These are phyloP conservation scores for Cornus suecica DNA, from an alignment of 148 eudicot genomes.

Conservation along the genomic window DNA sequence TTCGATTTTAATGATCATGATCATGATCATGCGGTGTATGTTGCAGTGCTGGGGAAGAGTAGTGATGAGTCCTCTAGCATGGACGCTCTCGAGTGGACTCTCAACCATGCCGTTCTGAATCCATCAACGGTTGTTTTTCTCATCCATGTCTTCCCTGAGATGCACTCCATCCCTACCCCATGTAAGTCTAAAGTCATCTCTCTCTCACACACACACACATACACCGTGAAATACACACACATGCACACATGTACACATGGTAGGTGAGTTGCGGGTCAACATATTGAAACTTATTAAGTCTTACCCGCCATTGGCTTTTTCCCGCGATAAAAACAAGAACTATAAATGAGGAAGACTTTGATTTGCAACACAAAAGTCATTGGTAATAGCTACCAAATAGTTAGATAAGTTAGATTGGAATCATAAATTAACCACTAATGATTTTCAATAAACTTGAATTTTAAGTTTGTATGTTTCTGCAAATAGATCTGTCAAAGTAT, in stretches of 20 bases:
- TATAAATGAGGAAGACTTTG: too few species aligned
- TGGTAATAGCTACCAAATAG: too few species aligned
- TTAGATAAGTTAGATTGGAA: too few species aligned
- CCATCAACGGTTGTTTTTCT: constrained; percentile 47
- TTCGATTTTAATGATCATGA: constrained; percentile 16
- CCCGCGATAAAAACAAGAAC: neutral
- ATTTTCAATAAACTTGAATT: too few species aligned
- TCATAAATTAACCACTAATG: too few species aligned
- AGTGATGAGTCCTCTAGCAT: constrained; percentile 29
- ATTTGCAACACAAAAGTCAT: too few species aligned
- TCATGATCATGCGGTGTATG: constrained; percentile 46
- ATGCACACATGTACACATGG: neutral
- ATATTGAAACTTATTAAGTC: neutral
- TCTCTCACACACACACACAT: neutral
- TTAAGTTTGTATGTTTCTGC: too few species aligned
- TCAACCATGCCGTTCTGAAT: constrained; percentile 28
- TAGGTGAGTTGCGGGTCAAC: neutral
- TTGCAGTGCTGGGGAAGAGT: constrained; percentile 43
- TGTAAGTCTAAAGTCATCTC: constrained; percentile 32
- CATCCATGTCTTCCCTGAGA: constrained; percentile 69
- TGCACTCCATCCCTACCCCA: constrained; percentile 66
- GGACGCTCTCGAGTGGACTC: constrained; percentile 74
- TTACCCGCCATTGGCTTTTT: neutral
- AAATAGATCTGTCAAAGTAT: too few species aligned
- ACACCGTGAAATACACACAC: too few species aligned